Evolutionary conservation across 2,329 filamentous ascomycete species (phyloP).

Genomic region (Penicillium sp.): DNA sequence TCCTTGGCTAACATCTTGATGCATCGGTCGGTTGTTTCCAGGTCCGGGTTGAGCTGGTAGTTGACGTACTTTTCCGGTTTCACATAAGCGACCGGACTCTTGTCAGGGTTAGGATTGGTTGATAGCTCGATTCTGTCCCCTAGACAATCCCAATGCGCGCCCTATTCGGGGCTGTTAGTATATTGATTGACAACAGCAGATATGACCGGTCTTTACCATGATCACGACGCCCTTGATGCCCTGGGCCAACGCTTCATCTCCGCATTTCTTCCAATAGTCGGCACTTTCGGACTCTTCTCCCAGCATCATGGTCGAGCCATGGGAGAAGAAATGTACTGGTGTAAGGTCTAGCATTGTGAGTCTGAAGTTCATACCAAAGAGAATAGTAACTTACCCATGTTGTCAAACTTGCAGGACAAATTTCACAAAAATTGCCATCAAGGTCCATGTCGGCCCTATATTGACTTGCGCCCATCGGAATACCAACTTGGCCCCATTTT

Average conservation of each 20-base stretch:
- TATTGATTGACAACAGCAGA: background rate
- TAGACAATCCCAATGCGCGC: slow-evolving; percentile 65
- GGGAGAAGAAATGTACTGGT: slow-evolving; percentile 67
- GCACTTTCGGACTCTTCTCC: slow-evolving; percentile 64
- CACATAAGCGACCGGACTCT: slow-evolving; percentile 67
- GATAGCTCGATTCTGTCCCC: slow-evolving; percentile 60
- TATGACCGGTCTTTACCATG: slow-evolving; percentile 50
- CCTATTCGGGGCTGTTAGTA: slow-evolving; percentile 32
- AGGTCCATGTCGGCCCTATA: background rate
- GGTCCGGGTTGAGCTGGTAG: slow-evolving; percentile 63
- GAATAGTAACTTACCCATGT: background rate
- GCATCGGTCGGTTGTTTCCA: slow-evolving; percentile 53
- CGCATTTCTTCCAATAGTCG: slow-evolving; percentile 65
- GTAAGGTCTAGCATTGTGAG: slow-evolving; percentile 34
- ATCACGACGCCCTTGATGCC: slow-evolving; percentile 64
- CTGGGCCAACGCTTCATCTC: slow-evolving; percentile 61
- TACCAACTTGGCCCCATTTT: background rate
- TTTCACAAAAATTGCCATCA: background rate
- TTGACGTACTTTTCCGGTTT: slow-evolving; percentile 64
- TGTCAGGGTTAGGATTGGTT: slow-evolving; percentile 60
- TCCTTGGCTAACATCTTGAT: slow-evolving; percentile 51
- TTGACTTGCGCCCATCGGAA: background rate
- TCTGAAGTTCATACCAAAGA: background rate
- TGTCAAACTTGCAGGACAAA: background rate
- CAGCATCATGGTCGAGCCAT: slow-evolving; percentile 72